Evolutionary conservation across 2,329 filamentous ascomycete genomes (phyloP).

Genomic region (Hyphodiscus sp.): DNA sequence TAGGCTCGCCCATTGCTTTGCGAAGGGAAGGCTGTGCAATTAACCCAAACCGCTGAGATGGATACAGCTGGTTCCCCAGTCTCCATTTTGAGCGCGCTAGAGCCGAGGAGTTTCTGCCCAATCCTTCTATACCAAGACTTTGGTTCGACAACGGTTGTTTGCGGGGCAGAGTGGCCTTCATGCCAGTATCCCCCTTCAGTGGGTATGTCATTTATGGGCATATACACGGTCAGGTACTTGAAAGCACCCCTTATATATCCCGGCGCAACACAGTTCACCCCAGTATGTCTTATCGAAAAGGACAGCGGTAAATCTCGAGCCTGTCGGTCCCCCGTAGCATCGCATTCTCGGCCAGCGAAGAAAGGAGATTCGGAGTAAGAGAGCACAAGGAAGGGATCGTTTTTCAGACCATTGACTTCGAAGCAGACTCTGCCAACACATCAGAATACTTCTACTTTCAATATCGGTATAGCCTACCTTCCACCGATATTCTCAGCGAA

Average conservation of each 20-base stretch:
- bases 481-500: conserved; percentile 37
- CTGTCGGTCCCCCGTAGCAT: conserved; percentile 31
- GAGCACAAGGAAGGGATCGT: conserved; percentile 30
- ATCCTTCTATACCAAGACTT: conserved; percentile 11
- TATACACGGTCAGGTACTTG: conserved; percentile 35
- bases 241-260: conserved; percentile 34
- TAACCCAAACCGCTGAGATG: conserved; percentile 33
- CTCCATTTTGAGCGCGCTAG: conserved; percentile 1
- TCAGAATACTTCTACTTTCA: conserved; percentile 1
- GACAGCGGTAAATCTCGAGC: conserved; percentile 30
- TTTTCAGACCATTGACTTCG: conserved; percentile 25
- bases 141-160: not conserved
- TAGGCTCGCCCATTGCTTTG: conserved; percentile 45
- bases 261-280: conserved; percentile 30
- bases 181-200: conserved; percentile 20
- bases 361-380: conserved; percentile 33
- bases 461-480: conserved; percentile 24
- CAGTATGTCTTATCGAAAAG: conserved; percentile 26
- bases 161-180: conserved; percentile 11
- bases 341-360: conserved; percentile 30
- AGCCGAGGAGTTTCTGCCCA: conserved; percentile 16
- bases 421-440: conserved; percentile 30
- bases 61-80: conserved; percentile 25
- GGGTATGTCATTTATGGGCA: conserved; percentile 17
- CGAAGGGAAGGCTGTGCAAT: conserved; percentile 36